A percentile compares a stretch with the other conserved stretches of the same genome.
Conservation (phyloP, 305 asterid genomes). For the Fraxinus angustifolia region DNA sequence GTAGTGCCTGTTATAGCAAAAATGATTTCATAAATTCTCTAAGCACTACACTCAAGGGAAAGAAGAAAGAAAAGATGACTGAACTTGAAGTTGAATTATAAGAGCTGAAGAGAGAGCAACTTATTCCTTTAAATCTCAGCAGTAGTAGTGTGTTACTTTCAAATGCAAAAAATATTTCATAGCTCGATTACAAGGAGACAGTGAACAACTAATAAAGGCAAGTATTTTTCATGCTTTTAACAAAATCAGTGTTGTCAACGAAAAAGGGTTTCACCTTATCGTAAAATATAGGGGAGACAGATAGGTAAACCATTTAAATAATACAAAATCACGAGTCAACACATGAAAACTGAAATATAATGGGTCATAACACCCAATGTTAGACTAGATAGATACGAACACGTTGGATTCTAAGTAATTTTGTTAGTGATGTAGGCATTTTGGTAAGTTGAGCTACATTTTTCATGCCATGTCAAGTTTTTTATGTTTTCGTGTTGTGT, state of each 20-base stretch:
- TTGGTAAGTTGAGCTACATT: neutral
- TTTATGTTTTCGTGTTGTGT: neutral
- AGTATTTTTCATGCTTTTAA: neutral
- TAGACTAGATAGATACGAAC: neutral
- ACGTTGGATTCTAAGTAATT: neutral
- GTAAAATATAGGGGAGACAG: neutral
- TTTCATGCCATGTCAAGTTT: neutral
- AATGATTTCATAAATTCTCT: neutral
- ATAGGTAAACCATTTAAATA: neutral
- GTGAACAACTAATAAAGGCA: neutral
- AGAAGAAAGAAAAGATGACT: neutral
- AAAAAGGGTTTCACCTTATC: neutral
- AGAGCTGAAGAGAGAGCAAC: neutral
- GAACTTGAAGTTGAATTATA: neutral
- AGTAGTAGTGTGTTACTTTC: neutral
- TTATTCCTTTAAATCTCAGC: neutral
- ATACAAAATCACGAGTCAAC: neutral
- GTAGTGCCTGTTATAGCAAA: constrained; percentile 56
- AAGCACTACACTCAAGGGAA: neutral
- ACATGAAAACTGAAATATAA: neutral
- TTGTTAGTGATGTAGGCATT: neutral
- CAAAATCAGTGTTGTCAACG: neutral
- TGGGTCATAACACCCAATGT: neutral
- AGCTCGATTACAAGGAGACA: neutral
- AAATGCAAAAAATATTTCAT: neutral